These are phyloP conservation scores for Flaveria brownii DNA, from an alignment of 129 eudicot species.

Conservation along the genomic window DNA sequence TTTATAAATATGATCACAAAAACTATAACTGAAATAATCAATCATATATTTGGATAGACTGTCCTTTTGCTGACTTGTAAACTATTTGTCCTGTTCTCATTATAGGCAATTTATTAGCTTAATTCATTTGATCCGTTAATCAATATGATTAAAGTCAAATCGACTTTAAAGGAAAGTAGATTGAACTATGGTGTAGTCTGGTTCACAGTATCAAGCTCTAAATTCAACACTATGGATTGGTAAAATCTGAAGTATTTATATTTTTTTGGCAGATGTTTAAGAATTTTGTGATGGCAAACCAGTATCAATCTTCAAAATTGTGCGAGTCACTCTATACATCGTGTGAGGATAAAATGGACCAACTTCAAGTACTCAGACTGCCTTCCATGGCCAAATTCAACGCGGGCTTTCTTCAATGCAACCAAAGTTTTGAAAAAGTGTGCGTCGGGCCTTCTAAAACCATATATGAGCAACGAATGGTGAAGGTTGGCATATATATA, in stretches of 20 bases:
- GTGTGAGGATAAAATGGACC: constrained; percentile 97
- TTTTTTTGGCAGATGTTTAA: constrained; percentile 61
- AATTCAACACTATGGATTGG: constrained; percentile 14
- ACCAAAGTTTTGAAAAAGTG: constrained; percentile 70
- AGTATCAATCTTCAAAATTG: constrained; percentile 74
- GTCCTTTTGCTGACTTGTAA: no score
- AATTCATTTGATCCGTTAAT: no score
- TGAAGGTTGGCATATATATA: constrained; percentile 52
- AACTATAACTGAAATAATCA: background rate
- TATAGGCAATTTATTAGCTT: background rate
- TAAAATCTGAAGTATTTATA: constrained; percentile 3
- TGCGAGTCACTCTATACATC: constrained; percentile 78
- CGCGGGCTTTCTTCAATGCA: constrained; percentile 87
- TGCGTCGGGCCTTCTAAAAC: constrained; percentile 94
- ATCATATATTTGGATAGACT: background rate
- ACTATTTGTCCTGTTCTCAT: background rate
- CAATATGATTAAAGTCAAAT: no score
- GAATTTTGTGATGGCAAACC: constrained; percentile 70
- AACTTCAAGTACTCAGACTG: constrained; percentile 88
- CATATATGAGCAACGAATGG: constrained; percentile 79
- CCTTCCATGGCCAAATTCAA: constrained; percentile 99
- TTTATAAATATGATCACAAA: no score
- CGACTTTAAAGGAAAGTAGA: no score
- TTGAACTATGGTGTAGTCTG: no score
- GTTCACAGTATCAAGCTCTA: background rate